Base-by-base conservation (phyloP, 106 monocot species). In the Triglochin maritima region DNA sequence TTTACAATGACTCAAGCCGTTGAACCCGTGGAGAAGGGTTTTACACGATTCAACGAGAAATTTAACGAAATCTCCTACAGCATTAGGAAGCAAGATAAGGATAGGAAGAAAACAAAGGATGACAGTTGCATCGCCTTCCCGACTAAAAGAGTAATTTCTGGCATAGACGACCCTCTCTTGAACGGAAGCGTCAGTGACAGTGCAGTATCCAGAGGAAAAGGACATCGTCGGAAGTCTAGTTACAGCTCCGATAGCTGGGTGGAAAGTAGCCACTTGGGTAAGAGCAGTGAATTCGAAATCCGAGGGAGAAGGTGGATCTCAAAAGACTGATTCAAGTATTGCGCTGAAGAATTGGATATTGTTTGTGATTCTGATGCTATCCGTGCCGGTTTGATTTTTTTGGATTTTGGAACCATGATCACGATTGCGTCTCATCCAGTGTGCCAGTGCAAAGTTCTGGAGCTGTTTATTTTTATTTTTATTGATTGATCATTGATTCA, bases 1-100 rank as follows among this genome's bases (percentile, higher is more conserved):
- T 96, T 96, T 62, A 90, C 95, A 0, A 83, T 96, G 49, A 96
- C 9, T 52, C 95, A 96, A 41, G 95, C 90, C 1, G 87, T 87
- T 59, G 95, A 88, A 60, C 95, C 95, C 3, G 80, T 96, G 81
- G 90, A 96, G 81, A 90, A 90, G 74, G 85, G 87, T 51, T 66
- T 96, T 49, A 80, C 82, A 11, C 66, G 79, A 73, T 81, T 96
- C 72, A 96, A 96, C 57, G 81, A 85, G 79, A 96, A 90, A 72
- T 81, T 96, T 59, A 87, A 88, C 51, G 87, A 77, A 59, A 96
- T 96, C 11, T 96, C 95, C 4, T 75, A 90, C 47, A 90, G 87
- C 59, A 96, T 96, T 15, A 96, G 85, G 65, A 96, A 84, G 64
- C 75, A 87, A 43, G 84, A 81, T n/a, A 86, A 82, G 58, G 79